phyloP scores from a whole-genome alignment of 768 basidiomycete species.

The Leccinellum albellum region DNA sequence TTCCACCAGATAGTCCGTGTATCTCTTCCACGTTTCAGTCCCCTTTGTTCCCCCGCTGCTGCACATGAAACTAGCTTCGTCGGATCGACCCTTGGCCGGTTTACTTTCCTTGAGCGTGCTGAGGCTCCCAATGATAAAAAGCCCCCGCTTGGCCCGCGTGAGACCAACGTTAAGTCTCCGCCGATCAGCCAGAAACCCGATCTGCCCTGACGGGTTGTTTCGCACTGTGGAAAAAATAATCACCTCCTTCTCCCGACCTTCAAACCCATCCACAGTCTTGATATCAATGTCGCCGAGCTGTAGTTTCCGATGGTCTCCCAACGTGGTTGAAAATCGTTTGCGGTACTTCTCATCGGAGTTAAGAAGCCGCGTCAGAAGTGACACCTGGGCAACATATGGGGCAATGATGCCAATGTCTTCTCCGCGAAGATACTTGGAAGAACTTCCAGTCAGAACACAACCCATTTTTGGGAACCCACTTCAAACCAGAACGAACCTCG shows the following conservation, averaged over 20 bases:
- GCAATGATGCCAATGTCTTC: conserved; percentile 89
- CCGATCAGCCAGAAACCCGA: conserved; percentile 87
- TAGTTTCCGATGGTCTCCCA: conserved; percentile 64
- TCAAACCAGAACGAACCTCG: conserved; percentile 47
- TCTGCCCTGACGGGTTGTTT: conserved; percentile 70
- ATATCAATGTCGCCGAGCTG: conserved; percentile 73
- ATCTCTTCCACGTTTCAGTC: conserved; percentile 57
- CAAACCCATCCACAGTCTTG: conserved; percentile 93
- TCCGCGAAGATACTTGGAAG: conserved; percentile 53
- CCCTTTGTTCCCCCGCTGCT: conserved; percentile 36
- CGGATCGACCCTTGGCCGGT: conserved; percentile 22
- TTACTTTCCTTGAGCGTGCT: conserved; percentile 55
- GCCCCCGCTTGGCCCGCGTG: conserved; percentile 81
- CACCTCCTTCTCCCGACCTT: conserved; percentile 89
- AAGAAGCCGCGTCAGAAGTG: conserved; percentile 64
- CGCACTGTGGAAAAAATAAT: conserved; percentile 91
- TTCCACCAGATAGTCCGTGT: conserved; percentile 52
- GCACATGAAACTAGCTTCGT: conserved; percentile 9
- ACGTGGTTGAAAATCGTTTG: conserved; percentile 50
- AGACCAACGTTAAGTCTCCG: conserved; percentile 87
- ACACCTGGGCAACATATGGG: conserved; percentile 86
- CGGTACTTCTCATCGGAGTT: conserved; percentile 50
- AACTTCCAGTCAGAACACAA: conserved; percentile 8
- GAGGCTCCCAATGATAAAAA: conserved; percentile 76
- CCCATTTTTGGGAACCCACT: neutral